phyloP scores from a whole-genome alignment of 345 rosid species.

The Gynandropsis gynandra region DNA sequence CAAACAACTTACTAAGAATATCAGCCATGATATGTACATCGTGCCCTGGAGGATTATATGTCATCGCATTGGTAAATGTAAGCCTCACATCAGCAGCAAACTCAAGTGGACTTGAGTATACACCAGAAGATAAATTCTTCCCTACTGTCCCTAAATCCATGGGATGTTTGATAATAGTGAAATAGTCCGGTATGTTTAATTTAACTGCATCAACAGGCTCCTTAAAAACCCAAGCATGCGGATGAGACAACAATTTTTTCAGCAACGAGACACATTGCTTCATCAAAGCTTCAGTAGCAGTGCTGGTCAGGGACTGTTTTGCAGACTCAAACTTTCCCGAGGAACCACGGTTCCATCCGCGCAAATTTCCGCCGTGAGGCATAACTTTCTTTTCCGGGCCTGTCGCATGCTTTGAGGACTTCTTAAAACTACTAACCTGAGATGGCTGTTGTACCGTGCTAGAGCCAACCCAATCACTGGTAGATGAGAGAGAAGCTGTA shows the following conservation, averaged over 20 bases:
- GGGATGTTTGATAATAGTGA: conserved; percentile 64
- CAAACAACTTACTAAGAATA: conserved; percentile 61
- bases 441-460: conserved; percentile 41
- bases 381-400: conserved; percentile 48
- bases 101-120: conserved; percentile 65
- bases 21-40: conserved; percentile 81
- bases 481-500: conserved; percentile 44
- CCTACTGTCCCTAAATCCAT: conserved; percentile 94
- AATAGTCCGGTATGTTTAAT: conserved; percentile 83
- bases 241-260: conserved; percentile 66
- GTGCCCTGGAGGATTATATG: conserved; percentile 85
- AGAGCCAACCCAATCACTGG: conserved; percentile 61
- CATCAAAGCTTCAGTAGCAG: conserved; percentile 51
- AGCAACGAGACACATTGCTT: conserved; percentile 71
- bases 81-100: conserved; percentile 82
- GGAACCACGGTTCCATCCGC: conserved; percentile 42
- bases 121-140: conserved; percentile 48
- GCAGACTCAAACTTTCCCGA: conserved; percentile 49
- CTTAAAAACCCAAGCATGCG: conserved; percentile 74
- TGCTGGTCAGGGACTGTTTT: conserved; percentile 32
- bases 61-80: conserved; percentile 80
- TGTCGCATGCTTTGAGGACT: conserved; percentile 35
- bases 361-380: conserved; percentile 31
- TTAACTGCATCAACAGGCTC: conserved; percentile 73
- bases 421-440: conserved; percentile 29